phyloP scores from a whole-genome alignment of 1,284 basidiomycete genomes.

The Rhodotorula sp. region DNA sequence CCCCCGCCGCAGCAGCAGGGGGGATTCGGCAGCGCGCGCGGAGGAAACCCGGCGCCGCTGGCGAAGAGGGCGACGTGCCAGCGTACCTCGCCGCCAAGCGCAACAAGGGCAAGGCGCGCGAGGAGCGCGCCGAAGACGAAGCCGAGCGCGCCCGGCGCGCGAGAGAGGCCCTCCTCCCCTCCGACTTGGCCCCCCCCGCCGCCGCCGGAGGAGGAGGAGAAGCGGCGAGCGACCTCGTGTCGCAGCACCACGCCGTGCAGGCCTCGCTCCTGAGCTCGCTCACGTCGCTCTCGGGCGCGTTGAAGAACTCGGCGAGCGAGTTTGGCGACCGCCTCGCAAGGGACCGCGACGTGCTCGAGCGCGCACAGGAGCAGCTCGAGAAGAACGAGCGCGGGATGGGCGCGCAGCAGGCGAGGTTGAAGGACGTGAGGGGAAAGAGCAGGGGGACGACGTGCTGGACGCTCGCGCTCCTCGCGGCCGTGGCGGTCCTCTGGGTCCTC shows the following conservation, averaged over 20 bases:
- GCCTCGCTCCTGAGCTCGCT: slow-evolving; percentile 30
- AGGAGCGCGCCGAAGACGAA: background rate
- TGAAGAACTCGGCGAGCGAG: slow-evolving; percentile 68
- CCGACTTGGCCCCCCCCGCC: background rate
- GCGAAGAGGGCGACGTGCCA: background rate
- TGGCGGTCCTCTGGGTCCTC: slow-evolving; percentile 65
- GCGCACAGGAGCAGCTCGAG: slow-evolving; percentile 68
- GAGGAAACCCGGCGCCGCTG: background rate
- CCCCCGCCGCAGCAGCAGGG: too few relatives aligned
- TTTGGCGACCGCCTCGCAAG: slow-evolving; percentile 66
- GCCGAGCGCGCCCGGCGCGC: background rate
- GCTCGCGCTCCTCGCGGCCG: slow-evolving; percentile 62
- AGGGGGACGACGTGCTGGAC: slow-evolving; percentile 70
- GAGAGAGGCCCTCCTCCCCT: slow-evolving; percentile 17
- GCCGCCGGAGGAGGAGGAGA: too few relatives aligned
- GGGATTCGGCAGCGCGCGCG: background rate
- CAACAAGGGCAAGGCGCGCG: background rate
- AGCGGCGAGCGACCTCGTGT: slow-evolving; percentile 24
- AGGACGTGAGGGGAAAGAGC: slow-evolving; percentile 66
- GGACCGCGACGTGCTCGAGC: slow-evolving; percentile 64
- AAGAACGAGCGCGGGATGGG: slow-evolving; percentile 67
- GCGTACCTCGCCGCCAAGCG: slow-evolving; percentile 7
- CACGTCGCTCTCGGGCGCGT: slow-evolving; percentile 58
- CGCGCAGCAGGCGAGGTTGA: slow-evolving; percentile 63
- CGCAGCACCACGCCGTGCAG: slow-evolving; percentile 36